Evolutionary conservation across 1,139 yeast species (phyloP).

Genomic region (Lodderomyces beijingensis): DNA sequence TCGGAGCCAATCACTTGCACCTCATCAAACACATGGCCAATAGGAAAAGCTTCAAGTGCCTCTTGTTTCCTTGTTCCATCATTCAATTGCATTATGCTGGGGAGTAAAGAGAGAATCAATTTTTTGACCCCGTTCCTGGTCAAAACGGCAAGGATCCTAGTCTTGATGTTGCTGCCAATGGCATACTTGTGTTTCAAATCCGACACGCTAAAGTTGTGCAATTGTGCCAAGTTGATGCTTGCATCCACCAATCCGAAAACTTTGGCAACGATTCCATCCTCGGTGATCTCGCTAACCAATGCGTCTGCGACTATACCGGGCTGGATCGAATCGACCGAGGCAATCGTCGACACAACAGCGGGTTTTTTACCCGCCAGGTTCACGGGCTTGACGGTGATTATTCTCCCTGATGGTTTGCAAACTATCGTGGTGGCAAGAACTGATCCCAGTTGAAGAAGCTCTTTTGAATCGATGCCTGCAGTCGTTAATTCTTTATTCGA

Average conservation of each 20-base stretch:
- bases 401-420: constrained; percentile 50
- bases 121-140: constrained; percentile 54
- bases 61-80: constrained; percentile 11
- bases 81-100: constrained; percentile 43
- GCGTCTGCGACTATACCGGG: constrained; percentile 86
- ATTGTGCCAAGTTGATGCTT: constrained; percentile 64
- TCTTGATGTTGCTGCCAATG: constrained; percentile 61
- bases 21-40: constrained; percentile 66
- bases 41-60: constrained; percentile 62
- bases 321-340: constrained; percentile 71
- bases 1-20: constrained; percentile 59
- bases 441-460: constrained; percentile 26
- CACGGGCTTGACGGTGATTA: constrained; percentile 53
- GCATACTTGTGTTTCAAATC: constrained; percentile 59
- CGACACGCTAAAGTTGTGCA: constrained; percentile 44
- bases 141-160: constrained; percentile 65
- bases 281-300: constrained; percentile 53
- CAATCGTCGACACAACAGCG: constrained; percentile 48
- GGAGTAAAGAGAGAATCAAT: constrained; percentile 60
- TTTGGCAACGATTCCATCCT: constrained; percentile 61
- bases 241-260: constrained; percentile 75
- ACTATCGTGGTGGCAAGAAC: constrained; percentile 50
- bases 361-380: constrained; percentile 31
- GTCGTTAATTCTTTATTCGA: constrained; percentile 57
- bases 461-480: constrained; percentile 17